Base-by-base conservation (phyloP, 2,329 filamentous ascomycete genomes). In the Ceratocystis harringtonii region DNA sequence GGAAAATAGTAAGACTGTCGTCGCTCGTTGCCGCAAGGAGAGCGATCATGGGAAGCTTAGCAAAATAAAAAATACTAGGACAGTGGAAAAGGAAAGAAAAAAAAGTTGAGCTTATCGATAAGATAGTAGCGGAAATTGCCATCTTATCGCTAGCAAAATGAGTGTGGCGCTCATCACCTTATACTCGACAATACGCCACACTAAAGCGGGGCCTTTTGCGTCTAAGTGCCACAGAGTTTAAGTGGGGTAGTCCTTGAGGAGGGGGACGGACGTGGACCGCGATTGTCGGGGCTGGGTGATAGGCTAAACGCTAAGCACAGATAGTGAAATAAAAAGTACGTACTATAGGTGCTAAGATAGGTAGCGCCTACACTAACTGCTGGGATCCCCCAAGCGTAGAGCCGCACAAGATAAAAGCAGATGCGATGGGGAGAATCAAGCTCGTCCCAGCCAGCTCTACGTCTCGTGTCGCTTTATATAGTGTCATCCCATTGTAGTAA, bases 41-140 rank as follows among this genome's bases (percentile, higher is more conserved):
- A 52, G 25, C 10, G 48, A 12, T 52, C 41, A 8, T 28, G n/a
- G 12, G 22, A 30, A 50, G 22, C 55, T 57, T 10, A 19, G 15
- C 25, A 36, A 19, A 58, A 12, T 5, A 17, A 19, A 32, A 58
- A 58, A 17, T 32, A 57, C 17, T n/a, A 22, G 3, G 7, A 3
- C 28, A 45, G 36, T 17, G 15, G 28, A 50, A 62, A 48, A 32
- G 44, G n/a, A 32, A 62, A 62, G 43, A 36, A 62, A 30, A 62
- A 62, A 50, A 62, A 50, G 28, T 30, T 19, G 44, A 43, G 43
- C 61, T 63, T 63, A 63, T 63, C 61, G 61, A 63, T 63, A 63
- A 63, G 61, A 63, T 17, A 15, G 25, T 1, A 15, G 8, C 17
- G 19, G 17, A 48, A 19, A 5, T 48, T 48, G 36, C n/a, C 15